Percentiles rank a stretch among this genome's conserved stretches.
phyloP scores from a whole-genome alignment of 2,329 filamentous ascomycete genomes.

The Neofusicoccum kwambonambiense region DNA sequence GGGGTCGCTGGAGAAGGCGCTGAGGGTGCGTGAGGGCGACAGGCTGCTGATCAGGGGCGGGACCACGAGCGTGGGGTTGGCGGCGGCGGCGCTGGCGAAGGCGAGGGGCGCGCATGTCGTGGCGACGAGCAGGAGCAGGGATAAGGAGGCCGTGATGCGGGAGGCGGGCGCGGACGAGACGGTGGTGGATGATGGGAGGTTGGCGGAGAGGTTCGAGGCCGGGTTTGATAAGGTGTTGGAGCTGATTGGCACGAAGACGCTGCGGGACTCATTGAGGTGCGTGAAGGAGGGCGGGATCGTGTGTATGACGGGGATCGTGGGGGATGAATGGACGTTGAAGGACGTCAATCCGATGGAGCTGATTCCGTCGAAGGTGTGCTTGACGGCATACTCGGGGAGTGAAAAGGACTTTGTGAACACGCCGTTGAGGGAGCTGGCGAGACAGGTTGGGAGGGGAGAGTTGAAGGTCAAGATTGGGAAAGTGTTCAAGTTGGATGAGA shows the following conservation, averaged over 20 bases:
- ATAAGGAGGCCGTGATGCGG: constrained; percentile 37
- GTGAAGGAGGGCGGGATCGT: constrained; percentile 41
- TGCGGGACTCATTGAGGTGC: constrained; percentile 47
- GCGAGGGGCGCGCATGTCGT: constrained; percentile 41
- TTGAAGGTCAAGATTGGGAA: constrained; percentile 44
- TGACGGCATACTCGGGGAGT: constrained; percentile 44
- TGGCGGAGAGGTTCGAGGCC: constrained; percentile 38
- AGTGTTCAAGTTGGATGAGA: constrained; percentile 45
- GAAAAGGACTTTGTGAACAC: constrained; percentile 41
- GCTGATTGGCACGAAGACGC: constrained; percentile 44
- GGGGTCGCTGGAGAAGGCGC: constrained; percentile 42
- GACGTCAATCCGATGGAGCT: constrained; percentile 44
- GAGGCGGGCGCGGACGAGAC: constrained; percentile 44
- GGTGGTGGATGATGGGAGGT: constrained; percentile 44
- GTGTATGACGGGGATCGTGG: constrained; percentile 49
- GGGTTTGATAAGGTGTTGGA: constrained; percentile 49
- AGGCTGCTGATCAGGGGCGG: constrained; percentile 50
- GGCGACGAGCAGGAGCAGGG: constrained; percentile 36
- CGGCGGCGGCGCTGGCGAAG: constrained; percentile 48
- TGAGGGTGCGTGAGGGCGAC: constrained; percentile 42
- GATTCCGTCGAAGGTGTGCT: constrained; percentile 40
- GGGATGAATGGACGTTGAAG: constrained; percentile 42
- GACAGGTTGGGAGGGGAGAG: constrained; percentile 39
- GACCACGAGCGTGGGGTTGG: constrained; percentile 49
- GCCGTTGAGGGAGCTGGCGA: constrained; percentile 41